Conservation (phyloP, 2,329 filamentous ascomycete genomes). For the Calonectria pteridis region DNA sequence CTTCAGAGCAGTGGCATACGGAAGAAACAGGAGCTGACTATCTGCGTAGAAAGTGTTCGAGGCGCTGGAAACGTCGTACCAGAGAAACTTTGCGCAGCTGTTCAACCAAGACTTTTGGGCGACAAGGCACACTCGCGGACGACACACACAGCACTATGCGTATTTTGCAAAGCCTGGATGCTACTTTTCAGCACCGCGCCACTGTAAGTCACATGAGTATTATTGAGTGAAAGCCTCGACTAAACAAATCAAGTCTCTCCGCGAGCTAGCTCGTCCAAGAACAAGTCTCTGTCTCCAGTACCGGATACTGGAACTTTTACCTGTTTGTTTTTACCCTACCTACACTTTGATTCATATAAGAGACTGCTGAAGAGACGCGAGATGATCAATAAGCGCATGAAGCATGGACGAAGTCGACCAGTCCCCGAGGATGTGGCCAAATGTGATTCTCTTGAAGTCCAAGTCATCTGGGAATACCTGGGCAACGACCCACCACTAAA, state of each 20-base stretch:
- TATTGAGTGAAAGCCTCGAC: fast-evolving
- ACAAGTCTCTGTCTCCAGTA: constrained; percentile 47
- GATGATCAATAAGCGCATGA: constrained; percentile 64
- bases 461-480: constrained; percentile 73
- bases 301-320: constrained; percentile 53
- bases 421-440: constrained; percentile 67
- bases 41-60: constrained; percentile 56
- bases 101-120: constrained; percentile 63
- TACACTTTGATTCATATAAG: constrained; percentile 75
- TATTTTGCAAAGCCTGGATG: constrained; percentile 63
- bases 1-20: neutral
- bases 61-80: constrained; percentile 54
- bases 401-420: constrained; percentile 67
- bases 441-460: constrained; percentile 67
- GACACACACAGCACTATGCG: constrained; percentile 63
- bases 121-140: constrained; percentile 60
- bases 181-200: constrained; percentile 57
- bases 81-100: constrained; percentile 53
- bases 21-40: constrained; percentile 17
- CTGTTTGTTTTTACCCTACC: constrained; percentile 68
- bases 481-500: constrained; percentile 72
- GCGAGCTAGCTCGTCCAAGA: constrained; percentile 45
- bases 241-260: constrained; percentile 49
- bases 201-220: constrained; percentile 42
- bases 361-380: constrained; percentile 68